A percentile compares a stretch with the other conserved stretches of the same genome.
phyloP scores from a whole-genome alignment of 441 rosid species.

The Bocquillonia castaneifolia region DNA sequence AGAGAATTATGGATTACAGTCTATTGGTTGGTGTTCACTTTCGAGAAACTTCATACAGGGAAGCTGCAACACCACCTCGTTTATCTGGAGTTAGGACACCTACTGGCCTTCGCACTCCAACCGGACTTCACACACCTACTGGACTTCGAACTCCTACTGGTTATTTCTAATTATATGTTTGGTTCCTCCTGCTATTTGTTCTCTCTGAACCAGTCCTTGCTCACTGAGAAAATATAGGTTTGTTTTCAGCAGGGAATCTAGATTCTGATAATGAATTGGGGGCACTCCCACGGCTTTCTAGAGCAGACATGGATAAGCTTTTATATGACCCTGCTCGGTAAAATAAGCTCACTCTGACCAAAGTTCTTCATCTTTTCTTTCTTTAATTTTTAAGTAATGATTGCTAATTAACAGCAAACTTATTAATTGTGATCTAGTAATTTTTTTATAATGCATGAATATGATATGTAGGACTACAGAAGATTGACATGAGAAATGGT shows the following conservation, averaged over 20 bases:
- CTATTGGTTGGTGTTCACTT: conserved; percentile 90
- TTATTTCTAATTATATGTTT: conserved; percentile 30
- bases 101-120: conserved; percentile 18
- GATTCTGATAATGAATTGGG: conserved; percentile 38
- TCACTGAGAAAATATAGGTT: not conserved
- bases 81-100: conserved; percentile 38
- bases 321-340: conserved; percentile 64
- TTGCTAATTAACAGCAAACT: not conserved
- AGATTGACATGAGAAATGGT: too few relatives aligned
- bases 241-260: conserved; percentile 35
- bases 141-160: conserved; percentile 41
- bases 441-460: not conserved
- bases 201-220: conserved; percentile 19
- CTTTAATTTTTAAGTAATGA: not conserved
- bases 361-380: not conserved
- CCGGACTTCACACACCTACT: conserved; percentile 39
- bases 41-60: conserved; percentile 45
- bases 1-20: conserved; percentile 96
- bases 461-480: too few relatives aligned
- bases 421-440: not conserved
- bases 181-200: conserved; percentile 4
- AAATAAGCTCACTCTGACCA: conserved; percentile 13
- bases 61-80: conserved; percentile 39
- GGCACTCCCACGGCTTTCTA: conserved; percentile 42
- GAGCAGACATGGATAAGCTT: conserved; percentile 54